A percentile compares a stretch with the other conserved stretches of the same genome.
phyloP scores from a whole-genome alignment of 139 green algal genomes.

The Eudorina sp. region DNA sequence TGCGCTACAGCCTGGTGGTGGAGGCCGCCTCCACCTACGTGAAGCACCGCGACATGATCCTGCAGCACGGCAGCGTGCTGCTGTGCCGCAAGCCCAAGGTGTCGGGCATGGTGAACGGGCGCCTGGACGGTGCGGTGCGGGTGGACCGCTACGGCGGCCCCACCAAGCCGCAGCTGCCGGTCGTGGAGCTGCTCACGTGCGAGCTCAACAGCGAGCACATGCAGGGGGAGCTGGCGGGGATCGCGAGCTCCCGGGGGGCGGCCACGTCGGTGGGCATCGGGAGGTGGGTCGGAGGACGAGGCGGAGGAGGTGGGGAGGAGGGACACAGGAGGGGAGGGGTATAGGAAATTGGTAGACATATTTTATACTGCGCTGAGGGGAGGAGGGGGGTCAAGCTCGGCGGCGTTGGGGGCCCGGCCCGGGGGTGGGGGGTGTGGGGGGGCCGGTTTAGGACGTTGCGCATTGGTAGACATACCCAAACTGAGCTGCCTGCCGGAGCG shows the following conservation, averaged over 20 bases:
- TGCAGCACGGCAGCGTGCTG: conserved; percentile 33
- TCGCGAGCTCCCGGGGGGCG: not conserved
- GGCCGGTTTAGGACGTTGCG: too few relatives aligned
- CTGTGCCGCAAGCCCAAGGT: conserved; percentile 48
- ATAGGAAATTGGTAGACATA: not conserved
- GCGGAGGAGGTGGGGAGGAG: not conserved
- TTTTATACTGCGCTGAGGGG: not conserved
- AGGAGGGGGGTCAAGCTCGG: too few relatives aligned
- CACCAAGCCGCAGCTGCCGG: conserved; percentile 39
- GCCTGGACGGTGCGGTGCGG: conserved; percentile 38
- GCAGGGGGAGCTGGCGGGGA: conserved; percentile 14
- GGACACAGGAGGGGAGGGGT: not conserved
- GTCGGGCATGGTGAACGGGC: conserved; percentile 23
- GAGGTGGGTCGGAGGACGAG: not conserved
- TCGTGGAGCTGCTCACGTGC: conserved; percentile 38
- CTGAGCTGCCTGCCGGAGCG: too few relatives aligned
- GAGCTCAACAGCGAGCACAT: conserved; percentile 44
- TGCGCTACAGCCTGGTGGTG: conserved; percentile 31
- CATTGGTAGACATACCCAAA: too few relatives aligned
- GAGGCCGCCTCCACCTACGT: conserved; percentile 25
- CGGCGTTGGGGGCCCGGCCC: too few relatives aligned
- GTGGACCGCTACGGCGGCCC: conserved; percentile 34
- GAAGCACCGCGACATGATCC: conserved; percentile 31
- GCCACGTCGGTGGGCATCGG: conserved; percentile 19
- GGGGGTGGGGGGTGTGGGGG: too few relatives aligned